Conservation (phyloP, 345 rosid genomes). For the Syzygium jambos region DNA sequence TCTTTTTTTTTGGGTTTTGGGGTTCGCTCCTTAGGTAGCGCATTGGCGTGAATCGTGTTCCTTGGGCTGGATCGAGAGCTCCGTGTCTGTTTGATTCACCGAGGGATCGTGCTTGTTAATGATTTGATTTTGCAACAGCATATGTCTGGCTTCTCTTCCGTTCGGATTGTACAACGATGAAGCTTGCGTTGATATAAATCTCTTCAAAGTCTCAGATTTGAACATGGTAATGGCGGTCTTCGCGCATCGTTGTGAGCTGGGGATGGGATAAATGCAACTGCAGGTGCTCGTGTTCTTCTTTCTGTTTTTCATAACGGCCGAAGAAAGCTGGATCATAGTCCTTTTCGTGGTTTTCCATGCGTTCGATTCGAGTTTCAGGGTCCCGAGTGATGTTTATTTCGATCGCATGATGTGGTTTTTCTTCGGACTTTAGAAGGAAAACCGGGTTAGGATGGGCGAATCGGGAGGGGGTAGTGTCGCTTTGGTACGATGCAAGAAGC, state of each 20-base stretch:
- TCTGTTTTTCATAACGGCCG: background rate
- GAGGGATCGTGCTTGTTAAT: background rate
- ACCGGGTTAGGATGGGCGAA: background rate
- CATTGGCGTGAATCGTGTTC: background rate
- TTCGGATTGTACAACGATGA: background rate
- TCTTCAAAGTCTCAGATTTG: background rate
- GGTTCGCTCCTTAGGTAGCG: too few species aligned
- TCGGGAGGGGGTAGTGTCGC: background rate
- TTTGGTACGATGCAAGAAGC: background rate
- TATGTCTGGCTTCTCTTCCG: background rate
- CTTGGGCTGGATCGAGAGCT: background rate
- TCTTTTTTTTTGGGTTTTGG: background rate
- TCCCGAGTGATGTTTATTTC: background rate
- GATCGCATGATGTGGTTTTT: background rate
- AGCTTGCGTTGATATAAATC: background rate
- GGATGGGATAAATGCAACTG: background rate
- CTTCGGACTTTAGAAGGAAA: background rate
- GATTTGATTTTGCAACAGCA: background rate
- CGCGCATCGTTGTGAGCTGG: background rate
- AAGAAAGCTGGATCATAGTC: background rate
- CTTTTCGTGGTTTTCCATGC: background rate
- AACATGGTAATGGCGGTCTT: background rate
- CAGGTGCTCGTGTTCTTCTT: background rate
- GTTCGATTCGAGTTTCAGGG: background rate
- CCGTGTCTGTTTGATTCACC: background rate